Evolutionary conservation across 2,329 filamentous ascomycete genomes (phyloP), one percentile per base, ranked within the genome.

Genomic region (Fusarium guadeloupense): DNA sequence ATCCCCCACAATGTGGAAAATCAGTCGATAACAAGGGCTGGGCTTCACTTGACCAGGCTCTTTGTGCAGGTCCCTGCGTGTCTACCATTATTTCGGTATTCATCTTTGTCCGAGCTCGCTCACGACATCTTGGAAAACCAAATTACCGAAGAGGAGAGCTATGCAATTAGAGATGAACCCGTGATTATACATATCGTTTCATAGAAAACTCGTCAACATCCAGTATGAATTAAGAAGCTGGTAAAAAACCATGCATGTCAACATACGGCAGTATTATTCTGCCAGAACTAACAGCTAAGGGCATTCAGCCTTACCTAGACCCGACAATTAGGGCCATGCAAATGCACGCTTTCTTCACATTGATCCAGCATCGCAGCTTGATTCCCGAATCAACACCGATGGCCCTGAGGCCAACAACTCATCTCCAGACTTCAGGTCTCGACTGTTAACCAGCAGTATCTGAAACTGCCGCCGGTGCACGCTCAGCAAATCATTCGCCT

Each of bases 1-100:
- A n/a, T 45, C 48, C 54, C 58, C 59, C 60, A 63, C 59, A 49
- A 45, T 26, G 59, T 63, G 59, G 59, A 4, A 54, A 59, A 63
- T 64, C 59, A 56, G 48, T 64, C 48, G 48, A 63, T 17, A n/a
- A n/a, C n/a, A n/a, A n/a, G n/a, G n/a, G n/a, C n/a, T n/a, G n/a
- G n/a, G n/a, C n/a, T n/a, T n/a, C n/a, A n/a, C n/a, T n/a, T n/a
- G n/a, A 25, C 23, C 23, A 25, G 23, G 23, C 6, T n/a, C 37
- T 39, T n/a, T 23, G 19, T n/a, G n/a, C n/a, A n/a, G n/a, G n/a
- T n/a, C n/a, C n/a, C n/a, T n/a, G n/a, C n/a, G n/a, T n/a, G 20
- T 6, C 12, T 25, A 10, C 35, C 14, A 12, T 38, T 12, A 14
- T 35, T 35, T 17, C n/a, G 33, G 16, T 5, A 25, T 25, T 25